phyloP scores from a whole-genome alignment of 169 alveolate genomes.

The Plasmodium reichenowi region DNA sequence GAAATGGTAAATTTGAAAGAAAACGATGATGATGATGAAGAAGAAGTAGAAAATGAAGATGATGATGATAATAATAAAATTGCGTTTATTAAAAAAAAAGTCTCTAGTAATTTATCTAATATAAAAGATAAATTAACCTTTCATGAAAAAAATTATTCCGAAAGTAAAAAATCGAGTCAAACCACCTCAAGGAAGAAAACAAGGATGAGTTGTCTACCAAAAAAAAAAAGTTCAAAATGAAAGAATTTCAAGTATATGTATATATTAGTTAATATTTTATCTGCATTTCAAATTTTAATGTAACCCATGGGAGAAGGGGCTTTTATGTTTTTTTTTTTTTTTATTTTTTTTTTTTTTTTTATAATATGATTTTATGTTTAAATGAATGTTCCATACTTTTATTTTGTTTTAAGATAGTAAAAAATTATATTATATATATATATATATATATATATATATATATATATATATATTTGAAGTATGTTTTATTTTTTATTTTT shows the following conservation, averaged over 20 bases:
- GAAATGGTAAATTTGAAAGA: not conserved
- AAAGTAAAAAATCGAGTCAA: not conserved
- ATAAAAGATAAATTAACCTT: constrained; percentile 9
- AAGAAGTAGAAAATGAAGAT: not conserved
- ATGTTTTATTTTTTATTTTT: no score
- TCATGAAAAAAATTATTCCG: constrained; percentile 1
- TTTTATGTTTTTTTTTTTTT: no score
- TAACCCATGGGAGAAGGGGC: not conserved
- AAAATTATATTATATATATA: no score
- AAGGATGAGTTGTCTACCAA: constrained; percentile 17
- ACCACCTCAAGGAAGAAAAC: constrained; percentile 20
- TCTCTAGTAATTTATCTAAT: not conserved
- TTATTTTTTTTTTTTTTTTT: no score
- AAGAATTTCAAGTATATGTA: not conserved
- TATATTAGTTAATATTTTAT: not conserved
- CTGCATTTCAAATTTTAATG: not conserved
- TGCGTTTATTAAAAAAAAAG: constrained; percentile 12
- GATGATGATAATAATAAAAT: constrained; percentile 4
- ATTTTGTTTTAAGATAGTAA: no score
- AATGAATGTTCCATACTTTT: no score
- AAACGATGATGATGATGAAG: not conserved
- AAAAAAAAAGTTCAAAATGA: not conserved
- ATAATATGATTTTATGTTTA: no score
- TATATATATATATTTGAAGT: no score
- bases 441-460: no score